phyloP scores from a whole-genome alignment of 805 yeast species.

The Yarrowia sp. region DNA sequence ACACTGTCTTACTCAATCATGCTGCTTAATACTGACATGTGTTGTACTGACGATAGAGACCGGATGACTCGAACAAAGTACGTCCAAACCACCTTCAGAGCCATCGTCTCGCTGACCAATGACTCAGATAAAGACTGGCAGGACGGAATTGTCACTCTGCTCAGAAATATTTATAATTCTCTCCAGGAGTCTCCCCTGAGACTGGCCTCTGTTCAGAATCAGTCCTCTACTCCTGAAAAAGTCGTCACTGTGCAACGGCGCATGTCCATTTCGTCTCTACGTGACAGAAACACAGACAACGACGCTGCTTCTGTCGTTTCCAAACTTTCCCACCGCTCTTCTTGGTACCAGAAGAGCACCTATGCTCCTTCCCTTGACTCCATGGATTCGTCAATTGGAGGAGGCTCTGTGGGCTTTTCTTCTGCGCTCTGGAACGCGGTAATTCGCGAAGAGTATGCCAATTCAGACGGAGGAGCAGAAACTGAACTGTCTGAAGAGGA shows the following conservation, averaged over 20 bases:
- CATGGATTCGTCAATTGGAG: not conserved
- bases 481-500: conserved; percentile 13
- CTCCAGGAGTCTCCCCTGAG: conserved; percentile 44
- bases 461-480: conserved; percentile 6
- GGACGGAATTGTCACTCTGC: conserved; percentile 39
- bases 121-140: conserved; percentile 44
- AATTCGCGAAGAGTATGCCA: conserved; percentile 44
- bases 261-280: conserved; percentile 5
- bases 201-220: conserved; percentile 37
- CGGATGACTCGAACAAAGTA: conserved; percentile 51
- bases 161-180: conserved; percentile 44
- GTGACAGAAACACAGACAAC: conserved; percentile 18
- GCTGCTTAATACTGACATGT: conserved; percentile 77
- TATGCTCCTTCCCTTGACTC: conserved; percentile 23
- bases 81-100: conserved; percentile 44
- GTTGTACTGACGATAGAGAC: conserved; percentile 56
- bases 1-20: conserved; percentile 74
- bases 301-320: conserved; percentile 29
- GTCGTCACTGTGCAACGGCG: not conserved
- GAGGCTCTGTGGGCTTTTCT: conserved; percentile 45
- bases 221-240: not conserved
- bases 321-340: conserved; percentile 19
- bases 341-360: conserved; percentile 23
- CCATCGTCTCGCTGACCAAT: conserved; percentile 37
- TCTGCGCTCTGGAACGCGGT: conserved; percentile 45